A percentile compares a stretch with the other conserved stretches of the same genome.
Conservation (phyloP, 73 alveolate species). For the Paramecium pentaurelia region DNA sequence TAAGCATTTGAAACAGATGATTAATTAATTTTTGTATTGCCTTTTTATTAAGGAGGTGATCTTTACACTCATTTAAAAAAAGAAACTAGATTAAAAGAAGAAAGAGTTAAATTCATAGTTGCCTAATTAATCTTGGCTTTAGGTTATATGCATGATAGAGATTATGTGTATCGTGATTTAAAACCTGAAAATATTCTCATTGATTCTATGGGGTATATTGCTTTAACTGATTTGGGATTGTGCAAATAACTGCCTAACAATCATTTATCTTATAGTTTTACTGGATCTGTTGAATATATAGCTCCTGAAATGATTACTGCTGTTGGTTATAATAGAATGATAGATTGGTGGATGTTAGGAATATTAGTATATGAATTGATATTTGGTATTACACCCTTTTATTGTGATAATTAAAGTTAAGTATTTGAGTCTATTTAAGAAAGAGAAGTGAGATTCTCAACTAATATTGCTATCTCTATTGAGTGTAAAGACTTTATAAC, state of each 20-base stretch:
- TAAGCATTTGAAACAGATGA: constrained; percentile 87
- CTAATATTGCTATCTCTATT: constrained; percentile 68
- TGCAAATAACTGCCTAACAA: constrained; percentile 79
- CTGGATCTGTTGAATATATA: constrained; percentile 96
- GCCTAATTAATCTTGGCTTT: constrained; percentile 86
- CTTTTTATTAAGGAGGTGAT: constrained; percentile 94
- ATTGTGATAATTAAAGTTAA: constrained; percentile 78
- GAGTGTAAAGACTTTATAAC: constrained; percentile 83
- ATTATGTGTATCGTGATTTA: constrained; percentile 89
- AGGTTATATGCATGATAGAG: constrained; percentile 84
- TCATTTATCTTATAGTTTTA: constrained; percentile 80
- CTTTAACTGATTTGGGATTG: constrained; percentile 93
- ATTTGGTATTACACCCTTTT: constrained; percentile 95
- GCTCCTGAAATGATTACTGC: constrained; percentile 94
- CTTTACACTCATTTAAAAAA: constrained; percentile 84
- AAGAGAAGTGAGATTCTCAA: constrained; percentile 83
- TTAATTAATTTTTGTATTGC: constrained; percentile 89
- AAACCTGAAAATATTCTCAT: constrained; percentile 94
- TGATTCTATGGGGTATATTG: constrained; percentile 68
- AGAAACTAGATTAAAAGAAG: constrained; percentile 80
- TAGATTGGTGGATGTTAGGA: constrained; percentile 98
- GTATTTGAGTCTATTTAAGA: constrained; percentile 87
- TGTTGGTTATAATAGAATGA: constrained; percentile 87
- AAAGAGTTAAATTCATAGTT: constrained; percentile 81
- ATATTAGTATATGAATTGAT: constrained; percentile 88